Evolutionary conservation across 2,329 filamentous ascomycete species (phyloP).

Genomic region (Aurifilum marmelostoma): DNA sequence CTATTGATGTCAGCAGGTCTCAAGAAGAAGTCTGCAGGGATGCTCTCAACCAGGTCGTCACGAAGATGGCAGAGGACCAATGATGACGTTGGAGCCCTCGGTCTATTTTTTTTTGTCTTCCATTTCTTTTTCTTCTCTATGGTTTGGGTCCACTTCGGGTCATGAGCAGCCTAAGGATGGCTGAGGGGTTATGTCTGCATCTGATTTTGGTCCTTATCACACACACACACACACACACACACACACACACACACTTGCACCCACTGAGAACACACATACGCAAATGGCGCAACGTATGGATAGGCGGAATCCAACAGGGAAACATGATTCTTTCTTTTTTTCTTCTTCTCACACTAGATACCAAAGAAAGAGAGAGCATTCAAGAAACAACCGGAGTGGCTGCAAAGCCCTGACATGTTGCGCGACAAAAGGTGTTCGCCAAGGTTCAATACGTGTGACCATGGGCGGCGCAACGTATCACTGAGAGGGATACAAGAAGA

Average conservation of each 20-base stretch:
- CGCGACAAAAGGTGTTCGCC: background rate
- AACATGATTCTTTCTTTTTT: background rate
- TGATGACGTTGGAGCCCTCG: background rate
- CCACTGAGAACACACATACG: background rate
- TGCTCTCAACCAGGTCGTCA: constrained; percentile 60
- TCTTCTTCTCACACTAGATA: constrained; percentile 25
- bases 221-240: background rate
- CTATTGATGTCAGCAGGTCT: constrained; percentile 67
- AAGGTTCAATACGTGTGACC: background rate
- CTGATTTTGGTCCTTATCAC: background rate
- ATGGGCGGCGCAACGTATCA: constrained; percentile 11
- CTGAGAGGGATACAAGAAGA: background rate
- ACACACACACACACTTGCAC: background rate
- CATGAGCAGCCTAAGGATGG: background rate
- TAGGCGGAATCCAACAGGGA: background rate
- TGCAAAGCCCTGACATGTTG: background rate
- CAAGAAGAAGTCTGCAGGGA: constrained; percentile 63
- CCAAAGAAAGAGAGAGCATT: constrained; percentile 27
- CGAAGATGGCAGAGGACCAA: constrained; percentile 52
- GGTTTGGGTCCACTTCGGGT: no score
- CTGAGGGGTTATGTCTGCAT: background rate
- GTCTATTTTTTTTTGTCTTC: background rate
- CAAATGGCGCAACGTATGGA: constrained; percentile 2
- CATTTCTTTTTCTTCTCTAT: background rate
- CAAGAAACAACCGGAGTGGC: background rate